phyloP scores from a whole-genome alignment of 768 basidiomycete species.

The Podaxis sp. region DNA sequence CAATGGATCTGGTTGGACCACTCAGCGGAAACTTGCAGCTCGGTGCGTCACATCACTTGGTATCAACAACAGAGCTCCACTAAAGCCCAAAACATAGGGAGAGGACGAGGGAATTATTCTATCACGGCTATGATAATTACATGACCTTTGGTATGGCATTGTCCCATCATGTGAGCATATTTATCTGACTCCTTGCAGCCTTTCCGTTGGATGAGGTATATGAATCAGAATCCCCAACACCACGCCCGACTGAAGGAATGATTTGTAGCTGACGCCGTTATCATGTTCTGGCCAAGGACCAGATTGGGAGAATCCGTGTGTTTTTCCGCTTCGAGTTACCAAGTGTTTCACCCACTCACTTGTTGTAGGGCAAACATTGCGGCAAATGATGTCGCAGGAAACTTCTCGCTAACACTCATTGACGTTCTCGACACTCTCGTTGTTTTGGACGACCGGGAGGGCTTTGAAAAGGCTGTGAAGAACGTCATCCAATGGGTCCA shows the following conservation, averaged over 20 bases:
- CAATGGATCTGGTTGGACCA: constrained; percentile 47
- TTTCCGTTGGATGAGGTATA: constrained; percentile 83
- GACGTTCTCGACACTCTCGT: constrained; percentile 87
- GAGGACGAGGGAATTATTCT: constrained; percentile 75
- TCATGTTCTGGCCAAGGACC: constrained; percentile 88
- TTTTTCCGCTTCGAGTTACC: constrained; percentile 13
- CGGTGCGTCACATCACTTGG: constrained; percentile 40
- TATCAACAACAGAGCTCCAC: not conserved
- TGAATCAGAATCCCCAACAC: not conserved
- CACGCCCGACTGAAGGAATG: constrained; percentile 7
- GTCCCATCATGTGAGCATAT: not conserved
- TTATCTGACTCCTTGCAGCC: constrained; percentile 40
- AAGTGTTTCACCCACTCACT: constrained; percentile 12
- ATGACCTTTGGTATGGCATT: constrained; percentile 68
- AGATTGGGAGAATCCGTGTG: constrained; percentile 81
- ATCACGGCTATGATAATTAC: constrained; percentile 88
- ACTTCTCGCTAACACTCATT: constrained; percentile 83
- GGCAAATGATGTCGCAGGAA: constrained; percentile 91
- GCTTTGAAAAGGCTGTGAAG: constrained; percentile 83
- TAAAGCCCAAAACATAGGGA: constrained; percentile 42
- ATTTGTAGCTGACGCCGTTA: constrained; percentile 74
- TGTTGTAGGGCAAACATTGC: constrained; percentile 61
- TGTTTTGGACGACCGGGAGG: constrained; percentile 75
- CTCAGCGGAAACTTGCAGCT: constrained; percentile 51
- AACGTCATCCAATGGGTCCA: constrained; percentile 80